Percentiles rank a stretch among this genome's conserved stretches.
These are phyloP conservation scores for Paragyromitra xinjiangensis DNA, from an alignment of 495 filamentous ascomycete species.

Conservation along the genomic window DNA sequence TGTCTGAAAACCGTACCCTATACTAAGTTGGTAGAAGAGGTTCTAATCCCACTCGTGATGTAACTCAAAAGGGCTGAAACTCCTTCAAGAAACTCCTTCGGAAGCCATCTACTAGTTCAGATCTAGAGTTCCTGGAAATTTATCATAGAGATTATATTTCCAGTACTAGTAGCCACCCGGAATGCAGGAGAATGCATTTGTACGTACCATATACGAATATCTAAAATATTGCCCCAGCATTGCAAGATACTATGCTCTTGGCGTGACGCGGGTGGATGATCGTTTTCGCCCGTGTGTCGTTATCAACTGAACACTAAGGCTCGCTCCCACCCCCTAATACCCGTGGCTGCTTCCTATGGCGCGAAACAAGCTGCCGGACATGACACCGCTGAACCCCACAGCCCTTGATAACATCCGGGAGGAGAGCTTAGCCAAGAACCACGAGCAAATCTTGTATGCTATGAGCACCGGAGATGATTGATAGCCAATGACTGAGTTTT, in stretches of 20 bases:
- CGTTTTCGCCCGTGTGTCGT: background rate
- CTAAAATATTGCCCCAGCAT: background rate
- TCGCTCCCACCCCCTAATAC: too few species aligned
- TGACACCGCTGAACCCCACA: background rate
- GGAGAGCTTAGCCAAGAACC: background rate
- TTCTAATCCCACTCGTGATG: background rate
- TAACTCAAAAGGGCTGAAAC: too few species aligned
- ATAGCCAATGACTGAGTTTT: background rate
- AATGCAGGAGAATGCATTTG: background rate
- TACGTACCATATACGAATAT: background rate
- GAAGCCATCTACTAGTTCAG: background rate
- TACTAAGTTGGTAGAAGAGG: background rate
- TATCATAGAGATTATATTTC: background rate
- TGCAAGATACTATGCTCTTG: background rate
- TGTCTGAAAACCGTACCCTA: too few species aligned
- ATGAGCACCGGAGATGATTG: background rate
- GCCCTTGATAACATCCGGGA: background rate
- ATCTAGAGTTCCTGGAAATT: background rate
- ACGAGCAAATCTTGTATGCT: background rate
- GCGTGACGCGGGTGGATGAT: background rate
- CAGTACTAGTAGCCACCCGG: background rate
- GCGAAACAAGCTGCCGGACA: too few species aligned
- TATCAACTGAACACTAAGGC: background rate
- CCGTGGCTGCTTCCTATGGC: too few species aligned
- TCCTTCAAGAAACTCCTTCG: background rate